Base-by-base conservation (phyloP, 495 filamentous ascomycete genomes). In the Penicillium tannophilum region DNA sequence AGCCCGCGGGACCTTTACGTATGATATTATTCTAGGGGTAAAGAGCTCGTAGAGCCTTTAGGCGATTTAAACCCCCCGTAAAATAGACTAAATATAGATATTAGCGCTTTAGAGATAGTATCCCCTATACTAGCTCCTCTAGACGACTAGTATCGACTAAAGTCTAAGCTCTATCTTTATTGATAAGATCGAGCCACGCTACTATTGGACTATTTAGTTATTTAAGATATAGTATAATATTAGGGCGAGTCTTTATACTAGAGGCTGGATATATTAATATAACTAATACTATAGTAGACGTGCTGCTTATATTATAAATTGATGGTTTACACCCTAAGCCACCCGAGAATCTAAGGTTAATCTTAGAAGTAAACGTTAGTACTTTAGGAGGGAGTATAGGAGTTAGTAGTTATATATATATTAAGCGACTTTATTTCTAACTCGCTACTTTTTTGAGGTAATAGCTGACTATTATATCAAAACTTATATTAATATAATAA, bases 21-120 rank as follows among this genome's bases (percentile, higher is more conserved):
- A 55, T 64, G 16, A 64, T 31, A 39, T 64, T 64, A 42, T 64
- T 64, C n/a, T 35, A 52, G n/a, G 62, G 58, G n/a, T 61, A 54
- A 8, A 64, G 24, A 7, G 62, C 54, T 23, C 31, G 39, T 2
- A 64, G 52, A 16, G 62, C 62, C 30, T 50, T 60, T 26, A 63
- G 16, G 2, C 61, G 56, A 49, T 31, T 57, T 6, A 12, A 28
- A 43, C 54, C 57, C 9, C 61, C 61, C 0, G 56, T 54, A 36
- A 63, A 63, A 26, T 56, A 56, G 4, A 63, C 19, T 24, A 63
- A 36, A 16, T 20, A 12, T 39, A 35, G 51, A n/a, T 42, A 53
- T 43, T 53, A 35, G 7, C 35, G 8, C 28, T 53, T 16, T 11
- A 35, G 36, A 42, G 6, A 28, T 14, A 35, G n/a, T 14, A 53